Base-by-base conservation (phyloP, 2,329 filamentous ascomycete genomes). In the Chaetomiaceae sp. region DNA sequence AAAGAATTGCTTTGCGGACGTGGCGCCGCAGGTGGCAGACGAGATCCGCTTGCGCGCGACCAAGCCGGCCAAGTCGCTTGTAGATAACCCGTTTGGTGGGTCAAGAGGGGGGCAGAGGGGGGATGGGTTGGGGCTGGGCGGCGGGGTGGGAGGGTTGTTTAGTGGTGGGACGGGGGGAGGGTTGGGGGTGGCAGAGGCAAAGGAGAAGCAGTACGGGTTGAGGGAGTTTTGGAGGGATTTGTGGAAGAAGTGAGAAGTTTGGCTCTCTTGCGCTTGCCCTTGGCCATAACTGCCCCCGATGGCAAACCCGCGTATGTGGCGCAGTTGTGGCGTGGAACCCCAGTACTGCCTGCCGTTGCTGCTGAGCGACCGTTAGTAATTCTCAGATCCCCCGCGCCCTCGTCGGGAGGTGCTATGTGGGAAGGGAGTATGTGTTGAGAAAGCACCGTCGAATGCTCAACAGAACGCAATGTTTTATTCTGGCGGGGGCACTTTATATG, bases 221-320 rank as follows among this genome's bases (percentile, higher is more conserved):
- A 87, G 80, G 66, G 84, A 97, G 68, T 88, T 96, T 72, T 96
- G 90, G 90, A 81, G 81, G 62, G 92, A 97, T 70, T 66, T 96
- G 10, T 96, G 72, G 72, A 48, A 40, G 42, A 53, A 32, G 43
- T 34, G n/a, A 9, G 23, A n/a, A n/a, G n/a, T n/a, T n/a, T n/a
- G n/a, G n/a, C n/a, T n/a, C n/a, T n/a, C n/a, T n/a, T n/a, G n/a
- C n/a, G n/a, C n/a, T n/a, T n/a, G n/a, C n/a, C n/a, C n/a, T n/a
- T n/a, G n/a, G n/a, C n/a, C n/a, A n/a, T n/a, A n/a, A n/a, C n/a
- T n/a, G n/a, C n/a, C n/a, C n/a, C n/a, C n/a, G n/a, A n/a, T n/a
- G n/a, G n/a, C n/a, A n/a, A n/a, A n/a, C n/a, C n/a, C n/a, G n/a
- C n/a, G n/a, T n/a, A n/a, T n/a, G n/a, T n/a, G n/a, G n/a, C n/a